Evolutionary conservation across 1,139 yeast genomes (phyloP), one percentile per base, ranked within the genome.

Genomic region (Pneumocystis jirovecii): DNA sequence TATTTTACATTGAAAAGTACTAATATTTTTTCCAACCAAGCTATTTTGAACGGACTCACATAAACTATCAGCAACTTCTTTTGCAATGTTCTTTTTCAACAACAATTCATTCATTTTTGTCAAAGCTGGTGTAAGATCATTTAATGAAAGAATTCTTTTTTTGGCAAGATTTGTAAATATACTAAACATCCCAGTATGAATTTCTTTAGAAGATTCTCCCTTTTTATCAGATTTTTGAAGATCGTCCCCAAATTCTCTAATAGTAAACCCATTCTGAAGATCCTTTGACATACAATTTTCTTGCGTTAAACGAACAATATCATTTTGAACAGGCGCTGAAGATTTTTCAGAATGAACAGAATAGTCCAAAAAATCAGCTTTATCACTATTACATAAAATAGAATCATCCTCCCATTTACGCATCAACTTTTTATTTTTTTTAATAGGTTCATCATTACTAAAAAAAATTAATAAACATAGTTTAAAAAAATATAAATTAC

Each of bases 21-120:
- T 83, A 0, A 89, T 85, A 66, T 82, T 84, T 25, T 86, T 81
- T 0, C 91, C 91, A 3, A 84, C 77, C 45, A 86, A 73, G 64
- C 82, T 83, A 68, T 79, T 79, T 64, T 83, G 83, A n/a, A 86
- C 87, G 64, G 81, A 82, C 10, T 79, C 75, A 63, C 85, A 80
- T 61, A 86, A 74, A 65, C 82, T 80, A 61, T 78, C 82, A 0
- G 89, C 87, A 29, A 81, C 84, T 64, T 80, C 83, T 21, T 80
- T 80, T 29, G 85, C 83, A 39, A 82, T 82, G 68, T 82, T 82
- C 69, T 82, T 82, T 68, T 76, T 74, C 69, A 82, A 76, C 61
- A 82, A 72, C 67, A 81, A 83, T 62, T 80, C 80, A 60, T 79
- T 77, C 76, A 82, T 77, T 4, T 78, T 78, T 1, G 70, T 71